Base-by-base conservation (phyloP, 2,329 filamentous ascomycete genomes). In the Ploettnerulaceae sp. region DNA sequence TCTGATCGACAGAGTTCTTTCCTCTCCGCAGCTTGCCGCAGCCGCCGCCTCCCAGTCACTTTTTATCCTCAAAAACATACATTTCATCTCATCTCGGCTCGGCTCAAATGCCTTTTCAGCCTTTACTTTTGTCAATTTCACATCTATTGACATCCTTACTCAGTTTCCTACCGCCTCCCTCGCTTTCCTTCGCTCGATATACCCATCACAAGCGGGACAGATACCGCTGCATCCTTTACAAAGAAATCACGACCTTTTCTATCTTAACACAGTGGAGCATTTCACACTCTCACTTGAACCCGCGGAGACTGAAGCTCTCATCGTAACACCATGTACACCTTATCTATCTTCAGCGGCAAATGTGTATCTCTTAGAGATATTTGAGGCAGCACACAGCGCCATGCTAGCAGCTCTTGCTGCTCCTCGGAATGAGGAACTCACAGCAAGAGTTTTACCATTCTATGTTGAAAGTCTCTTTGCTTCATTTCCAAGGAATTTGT, bases 301-400 rank as follows among this genome's bases (percentile, higher is more conserved):
- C 2, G 57, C 69, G 3, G 70, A 75, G 7, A 79, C 75, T 45
- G 81, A 85, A 57, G 71, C 77, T 5, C 67, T 85, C 4, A 69
- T 86, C 4, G 69, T 86, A 9, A 70, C 75, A 4, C 76, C 80
- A 3, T 75, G 81, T 11, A 70, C 76, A 5, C 81, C 82, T 1
- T 88, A 88, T 59, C 73, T 87, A 7, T 76, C 74, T 20, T 57
- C 63, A 24, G 54, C 47, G n/a, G 57, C 57, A 8, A 58, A 62
- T 33, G 43, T 52, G 3, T 48, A 76, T 35, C 71, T 86, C 7
- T 67, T 82, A 2, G 75, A 82, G 31, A 79, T 85, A 20, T 86
- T 86, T 56, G 83, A 88, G 67, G 81, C 83, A 5, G 83, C 82
- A 1, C 83, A 88, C 61, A 82, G 79, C 51, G 74, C 84, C 21